phyloP scores from a whole-genome alignment of 2,329 filamentous ascomycete genomes.

The Penicillium sp. region DNA sequence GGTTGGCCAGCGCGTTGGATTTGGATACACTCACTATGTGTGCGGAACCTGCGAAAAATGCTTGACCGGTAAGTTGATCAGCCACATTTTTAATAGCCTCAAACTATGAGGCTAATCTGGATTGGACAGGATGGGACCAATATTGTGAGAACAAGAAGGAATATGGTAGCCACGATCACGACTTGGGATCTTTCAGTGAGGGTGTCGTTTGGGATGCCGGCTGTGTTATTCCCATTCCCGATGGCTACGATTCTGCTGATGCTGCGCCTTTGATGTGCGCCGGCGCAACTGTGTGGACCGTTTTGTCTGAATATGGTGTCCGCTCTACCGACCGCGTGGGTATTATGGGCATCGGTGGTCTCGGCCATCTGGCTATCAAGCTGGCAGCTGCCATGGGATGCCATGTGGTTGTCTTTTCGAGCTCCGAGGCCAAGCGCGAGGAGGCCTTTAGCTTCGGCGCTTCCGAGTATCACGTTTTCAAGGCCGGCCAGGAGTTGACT shows the following conservation, averaged over 20 bases:
- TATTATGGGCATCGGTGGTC: constrained; percentile 64
- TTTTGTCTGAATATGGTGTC: constrained; percentile 56
- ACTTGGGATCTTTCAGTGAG: constrained; percentile 31
- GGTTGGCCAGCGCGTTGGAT: constrained; percentile 39
- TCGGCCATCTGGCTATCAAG: constrained; percentile 66
- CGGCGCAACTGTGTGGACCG: constrained; percentile 46
- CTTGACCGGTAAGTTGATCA: constrained; percentile 21
- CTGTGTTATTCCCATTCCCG: constrained; percentile 37
- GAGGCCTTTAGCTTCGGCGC: constrained; percentile 25
- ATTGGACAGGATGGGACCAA: constrained; percentile 25
- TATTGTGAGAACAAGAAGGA: constrained; percentile 32
- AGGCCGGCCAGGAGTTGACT: constrained; percentile 15
- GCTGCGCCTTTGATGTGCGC: constrained; percentile 37
- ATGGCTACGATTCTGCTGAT: constrained; percentile 26
- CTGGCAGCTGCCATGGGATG: constrained; percentile 66
- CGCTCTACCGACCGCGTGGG: constrained; percentile 64
- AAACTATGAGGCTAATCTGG: neutral
- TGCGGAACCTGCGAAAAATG: constrained; percentile 37
- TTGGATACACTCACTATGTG: constrained; percentile 32
- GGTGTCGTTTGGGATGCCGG: constrained; percentile 33
- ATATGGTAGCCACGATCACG: constrained; percentile 30
- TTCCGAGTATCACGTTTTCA: constrained; percentile 25
- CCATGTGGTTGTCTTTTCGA: constrained; percentile 42
- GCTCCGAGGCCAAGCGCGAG: constrained; percentile 25
- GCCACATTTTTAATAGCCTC: neutral